Evolutionary conservation across 768 basidiomycete genomes (phyloP), one percentile per base, ranked within the genome.

Genomic region (Agrocybe praecox): DNA sequence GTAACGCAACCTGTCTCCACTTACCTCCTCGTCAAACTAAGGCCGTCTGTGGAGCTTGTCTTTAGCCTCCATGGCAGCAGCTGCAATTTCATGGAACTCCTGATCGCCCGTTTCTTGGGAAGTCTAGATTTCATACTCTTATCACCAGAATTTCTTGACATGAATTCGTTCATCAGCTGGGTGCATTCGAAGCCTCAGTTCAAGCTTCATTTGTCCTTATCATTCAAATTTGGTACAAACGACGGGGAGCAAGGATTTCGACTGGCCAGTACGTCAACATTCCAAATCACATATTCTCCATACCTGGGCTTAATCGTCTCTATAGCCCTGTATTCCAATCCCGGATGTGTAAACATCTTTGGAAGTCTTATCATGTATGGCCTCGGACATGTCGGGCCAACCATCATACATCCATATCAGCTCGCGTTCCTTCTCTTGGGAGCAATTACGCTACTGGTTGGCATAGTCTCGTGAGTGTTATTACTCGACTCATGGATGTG

Each of bases 341-440:
- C 57, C 50, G 73, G 73, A 23, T 69, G 70, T 64, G 68, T 68
- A 9, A 73, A 74, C 42, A 65, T 74, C 33, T 65, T 74, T 46
- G 73, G 72, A 11, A 70, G 71, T 53, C 65, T 74, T n/a, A 65
- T 74, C 56, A 70, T 73, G 67, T 74, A 64, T 51, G 73, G 69
- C 9, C 55, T 74, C 26, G 72, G 71, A 5, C 72, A 74, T 52
- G 66, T 74, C 56, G 62, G 61, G 19, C 67, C 69, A 0, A 55
- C 51, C 4, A 49, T 59, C 0, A 46, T 73, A 1, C 64, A 68
- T 26, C 53, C 68, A 1, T 74, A 72, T 55, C 71, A 72, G 49
- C 61, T 72, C 15, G 60, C 71, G 1, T 74, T 69, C 43, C 56
- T 73, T 19, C 49, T 71, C 2, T 64, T 74, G 7, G 72, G 72